These are phyloP conservation scores for Clarireedia sp. DNA, from an alignment of 2,329 filamentous ascomycete genomes.

Conservation along the genomic window DNA sequence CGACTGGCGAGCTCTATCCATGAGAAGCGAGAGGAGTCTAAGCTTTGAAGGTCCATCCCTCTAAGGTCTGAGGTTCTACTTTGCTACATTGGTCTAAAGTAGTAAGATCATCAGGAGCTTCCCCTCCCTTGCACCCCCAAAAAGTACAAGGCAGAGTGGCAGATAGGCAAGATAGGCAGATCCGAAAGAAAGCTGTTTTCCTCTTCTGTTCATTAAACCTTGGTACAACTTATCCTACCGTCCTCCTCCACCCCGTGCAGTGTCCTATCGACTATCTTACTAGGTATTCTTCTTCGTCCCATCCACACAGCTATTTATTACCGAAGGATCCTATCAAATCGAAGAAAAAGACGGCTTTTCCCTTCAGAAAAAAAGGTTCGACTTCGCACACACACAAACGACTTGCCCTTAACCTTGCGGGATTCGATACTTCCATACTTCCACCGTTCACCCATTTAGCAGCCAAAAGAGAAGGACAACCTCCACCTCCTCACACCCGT, in stretches of 20 bases:
- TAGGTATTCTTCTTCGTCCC: not conserved
- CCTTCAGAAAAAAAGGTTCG: no score
- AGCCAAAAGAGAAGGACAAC: no score
- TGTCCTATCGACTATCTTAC: no score
- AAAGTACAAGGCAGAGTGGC: not conserved
- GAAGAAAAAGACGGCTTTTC: no score
- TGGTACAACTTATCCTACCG: not conserved
- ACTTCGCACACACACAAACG: no score
- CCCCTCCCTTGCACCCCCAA: not conserved
- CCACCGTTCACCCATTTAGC: no score
- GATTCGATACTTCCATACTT: not conserved
- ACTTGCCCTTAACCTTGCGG: no score
- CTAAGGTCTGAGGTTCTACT: no score
- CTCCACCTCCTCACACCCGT: no score
- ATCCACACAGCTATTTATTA: not conserved
- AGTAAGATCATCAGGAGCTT: not conserved
- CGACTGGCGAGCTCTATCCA: no score
- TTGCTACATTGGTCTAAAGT: not conserved
- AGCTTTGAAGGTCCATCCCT: no score
- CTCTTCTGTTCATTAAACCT: not conserved
- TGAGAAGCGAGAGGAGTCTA: no score
- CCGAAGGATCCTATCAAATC: not conserved
- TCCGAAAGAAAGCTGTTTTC: not conserved
- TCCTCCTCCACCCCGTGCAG: not conserved
- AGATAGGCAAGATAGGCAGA: not conserved